A percentile compares a stretch with the other conserved stretches of the same genome.
Conservation (phyloP, 1,284 basidiomycete species). For the Ceratobasidium sp. region DNA sequence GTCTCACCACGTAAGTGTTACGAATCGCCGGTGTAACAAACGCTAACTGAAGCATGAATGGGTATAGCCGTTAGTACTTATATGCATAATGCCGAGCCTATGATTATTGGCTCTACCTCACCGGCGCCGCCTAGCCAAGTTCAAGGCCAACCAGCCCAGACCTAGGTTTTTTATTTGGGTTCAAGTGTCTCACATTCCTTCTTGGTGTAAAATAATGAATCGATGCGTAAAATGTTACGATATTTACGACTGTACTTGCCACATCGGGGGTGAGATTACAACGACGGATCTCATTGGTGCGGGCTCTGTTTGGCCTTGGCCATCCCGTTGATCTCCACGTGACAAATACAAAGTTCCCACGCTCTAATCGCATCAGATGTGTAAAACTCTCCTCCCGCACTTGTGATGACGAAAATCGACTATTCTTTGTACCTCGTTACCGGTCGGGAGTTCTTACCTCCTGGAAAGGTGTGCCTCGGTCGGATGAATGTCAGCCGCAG, state of each 20-base stretch:
- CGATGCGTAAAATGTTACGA: too few species aligned
- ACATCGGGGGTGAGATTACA: too few species aligned
- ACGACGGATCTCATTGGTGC: too few species aligned
- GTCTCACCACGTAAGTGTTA: slow-evolving; percentile 28
- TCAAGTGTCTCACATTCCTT: too few species aligned
- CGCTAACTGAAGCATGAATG: too few species aligned
- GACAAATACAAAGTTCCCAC: background rate
- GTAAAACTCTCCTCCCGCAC: background rate
- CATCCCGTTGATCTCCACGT: too few species aligned
- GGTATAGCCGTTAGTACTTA: background rate
- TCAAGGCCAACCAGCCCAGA: background rate
- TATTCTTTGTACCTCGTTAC: slow-evolving; percentile 89
- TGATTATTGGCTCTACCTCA: background rate
- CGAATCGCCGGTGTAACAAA: too few species aligned
- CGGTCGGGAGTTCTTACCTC: slow-evolving; percentile 77
- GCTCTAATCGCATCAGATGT: background rate
- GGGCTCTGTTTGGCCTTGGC: too few species aligned
- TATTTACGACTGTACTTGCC: background rate
- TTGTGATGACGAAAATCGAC: slow-evolving; percentile 54
- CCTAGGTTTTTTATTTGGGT: background rate
- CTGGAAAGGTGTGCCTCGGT: slow-evolving; percentile 65
- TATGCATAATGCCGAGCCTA: background rate
- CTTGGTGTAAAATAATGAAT: too few species aligned
- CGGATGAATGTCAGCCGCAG: slow-evolving; percentile 1
- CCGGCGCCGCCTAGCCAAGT: background rate